Conservation (phyloP, 2,329 filamentous ascomycete species). For the Sphaceloma murrayae region DNA sequence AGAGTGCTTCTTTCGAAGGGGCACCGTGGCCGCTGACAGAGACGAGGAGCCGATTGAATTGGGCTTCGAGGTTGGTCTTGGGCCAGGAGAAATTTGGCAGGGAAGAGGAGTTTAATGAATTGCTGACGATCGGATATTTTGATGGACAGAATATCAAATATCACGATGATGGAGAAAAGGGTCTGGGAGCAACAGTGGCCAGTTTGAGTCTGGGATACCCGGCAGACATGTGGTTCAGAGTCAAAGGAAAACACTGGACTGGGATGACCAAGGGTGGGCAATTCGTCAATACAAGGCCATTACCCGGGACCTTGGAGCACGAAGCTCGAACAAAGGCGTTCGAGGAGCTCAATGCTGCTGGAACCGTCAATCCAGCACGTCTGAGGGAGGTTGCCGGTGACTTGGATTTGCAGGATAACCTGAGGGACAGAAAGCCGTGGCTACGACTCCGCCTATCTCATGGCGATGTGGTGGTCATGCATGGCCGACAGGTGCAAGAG, state of each 20-base stretch:
- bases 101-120: constrained; percentile 50
- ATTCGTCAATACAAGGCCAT: constrained; percentile 19
- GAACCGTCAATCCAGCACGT: constrained; percentile 15
- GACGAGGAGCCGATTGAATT: constrained; percentile 45
- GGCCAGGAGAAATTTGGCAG: constrained; percentile 19
- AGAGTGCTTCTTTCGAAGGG: constrained; percentile 41
- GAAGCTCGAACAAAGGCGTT: constrained; percentile 28
- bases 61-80: constrained; percentile 43
- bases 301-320: constrained; percentile 28
- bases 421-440: constrained; percentile 10
- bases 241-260: constrained; percentile 43
- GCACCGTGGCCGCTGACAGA: constrained; percentile 41
- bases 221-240: constrained; percentile 49
- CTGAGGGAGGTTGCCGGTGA: constrained; percentile 31
- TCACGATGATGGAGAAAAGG: constrained; percentile 57
- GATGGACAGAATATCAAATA: constrained; percentile 52
- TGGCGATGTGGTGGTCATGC: constrained; percentile 57
- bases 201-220: constrained; percentile 52
- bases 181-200: constrained; percentile 53
- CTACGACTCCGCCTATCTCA: constrained; percentile 40
- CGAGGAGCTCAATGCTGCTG: constrained; percentile 23
- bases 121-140: constrained; percentile 54
- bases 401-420: constrained; percentile 28
- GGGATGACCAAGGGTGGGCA: constrained; percentile 24
- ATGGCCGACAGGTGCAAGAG: constrained; percentile 49